phyloP scores from a whole-genome alignment of 345 rosid species.

The Microcos paniculata region DNA sequence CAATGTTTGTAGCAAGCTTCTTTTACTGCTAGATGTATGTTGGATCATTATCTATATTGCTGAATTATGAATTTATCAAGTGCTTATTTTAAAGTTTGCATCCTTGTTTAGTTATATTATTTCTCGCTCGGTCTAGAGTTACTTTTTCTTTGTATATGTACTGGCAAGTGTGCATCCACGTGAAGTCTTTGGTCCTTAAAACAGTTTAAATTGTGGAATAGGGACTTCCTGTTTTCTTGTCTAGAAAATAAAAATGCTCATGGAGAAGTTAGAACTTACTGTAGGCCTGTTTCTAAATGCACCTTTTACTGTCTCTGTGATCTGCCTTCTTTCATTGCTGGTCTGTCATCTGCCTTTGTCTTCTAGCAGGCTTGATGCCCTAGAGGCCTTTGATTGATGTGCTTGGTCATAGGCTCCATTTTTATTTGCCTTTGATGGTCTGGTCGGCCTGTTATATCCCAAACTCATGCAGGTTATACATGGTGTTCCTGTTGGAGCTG shows the following conservation, averaged over 20 bases:
- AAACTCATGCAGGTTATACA: slow-evolving; percentile 46
- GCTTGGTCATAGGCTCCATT: slow-evolving; percentile 26
- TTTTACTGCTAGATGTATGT: slow-evolving; percentile 61
- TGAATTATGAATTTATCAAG: slow-evolving; percentile 22
- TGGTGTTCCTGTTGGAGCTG: slow-evolving; percentile 42
- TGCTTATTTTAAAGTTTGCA: slow-evolving; percentile 19
- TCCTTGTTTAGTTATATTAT: slow-evolving; percentile 1
- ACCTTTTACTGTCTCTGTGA: background rate
- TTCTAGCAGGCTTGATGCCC: background rate
- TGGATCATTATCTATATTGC: slow-evolving; percentile 40
- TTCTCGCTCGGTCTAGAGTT: background rate
- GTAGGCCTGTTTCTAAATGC: background rate
- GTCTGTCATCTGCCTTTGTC: background rate
- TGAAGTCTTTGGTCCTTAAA: slow-evolving; percentile 7
- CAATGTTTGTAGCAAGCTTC: slow-evolving; percentile 56
- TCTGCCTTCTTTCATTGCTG: background rate
- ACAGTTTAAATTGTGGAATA: background rate
- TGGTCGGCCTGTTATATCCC: slow-evolving; percentile 43
- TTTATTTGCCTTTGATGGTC: slow-evolving; percentile 36
- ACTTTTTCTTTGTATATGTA: background rate
- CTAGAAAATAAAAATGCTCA: background rate
- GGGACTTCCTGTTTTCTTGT: background rate
- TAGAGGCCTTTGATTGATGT: slow-evolving; percentile 17
- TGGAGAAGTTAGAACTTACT: slow-evolving; percentile 8
- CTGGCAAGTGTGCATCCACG: slow-evolving; percentile 1